These are phyloP conservation scores for Daldinia sp. DNA, from an alignment of 2,329 filamentous ascomycete genomes.

Conservation along the genomic window DNA sequence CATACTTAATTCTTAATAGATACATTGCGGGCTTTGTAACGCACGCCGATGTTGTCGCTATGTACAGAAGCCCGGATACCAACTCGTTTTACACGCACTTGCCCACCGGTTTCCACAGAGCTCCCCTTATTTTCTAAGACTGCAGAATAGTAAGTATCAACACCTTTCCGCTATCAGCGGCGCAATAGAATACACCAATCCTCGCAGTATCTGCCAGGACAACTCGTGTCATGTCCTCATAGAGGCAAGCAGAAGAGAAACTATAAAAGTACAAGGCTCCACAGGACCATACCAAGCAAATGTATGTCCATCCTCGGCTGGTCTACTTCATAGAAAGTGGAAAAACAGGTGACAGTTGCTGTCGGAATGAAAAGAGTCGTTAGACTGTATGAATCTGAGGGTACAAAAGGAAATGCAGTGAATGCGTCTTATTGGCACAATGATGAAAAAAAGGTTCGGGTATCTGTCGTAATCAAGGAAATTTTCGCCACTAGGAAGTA, in stretches of 20 bases:
- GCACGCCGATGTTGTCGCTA: slow-evolving; percentile 27
- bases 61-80: slow-evolving; percentile 30
- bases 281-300: slow-evolving; percentile 39
- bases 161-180: slow-evolving; percentile 18
- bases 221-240: slow-evolving; percentile 21
- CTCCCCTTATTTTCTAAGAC: slow-evolving; percentile 18
- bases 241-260: slow-evolving; percentile 27
- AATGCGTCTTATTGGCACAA: slow-evolving; percentile 32
- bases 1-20: slow-evolving; percentile 13
- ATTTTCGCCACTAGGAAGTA: slow-evolving; percentile 23
- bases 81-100: slow-evolving; percentile 27
- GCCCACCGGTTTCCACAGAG: slow-evolving; percentile 13
- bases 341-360: slow-evolving; percentile 19
- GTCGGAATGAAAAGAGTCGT: slow-evolving; percentile 25
- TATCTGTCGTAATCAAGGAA: slow-evolving; percentile 44
- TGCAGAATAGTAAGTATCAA: slow-evolving; percentile 22
- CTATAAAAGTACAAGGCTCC: slow-evolving; percentile 32
- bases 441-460: slow-evolving; percentile 33
- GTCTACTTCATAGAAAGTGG: slow-evolving; percentile 9
- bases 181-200: slow-evolving; percentile 27
- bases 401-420: slow-evolving; percentile 43
- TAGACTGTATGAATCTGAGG: slow-evolving; percentile 30
- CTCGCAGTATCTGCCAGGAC: background rate
- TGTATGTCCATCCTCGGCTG: slow-evolving; percentile 10
- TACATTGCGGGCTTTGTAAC: slow-evolving; percentile 12